These are phyloP conservation scores for Coemansia sp. DNA, from an alignment of 192 early-diverging fungal species.

Conservation along the genomic window DNA sequence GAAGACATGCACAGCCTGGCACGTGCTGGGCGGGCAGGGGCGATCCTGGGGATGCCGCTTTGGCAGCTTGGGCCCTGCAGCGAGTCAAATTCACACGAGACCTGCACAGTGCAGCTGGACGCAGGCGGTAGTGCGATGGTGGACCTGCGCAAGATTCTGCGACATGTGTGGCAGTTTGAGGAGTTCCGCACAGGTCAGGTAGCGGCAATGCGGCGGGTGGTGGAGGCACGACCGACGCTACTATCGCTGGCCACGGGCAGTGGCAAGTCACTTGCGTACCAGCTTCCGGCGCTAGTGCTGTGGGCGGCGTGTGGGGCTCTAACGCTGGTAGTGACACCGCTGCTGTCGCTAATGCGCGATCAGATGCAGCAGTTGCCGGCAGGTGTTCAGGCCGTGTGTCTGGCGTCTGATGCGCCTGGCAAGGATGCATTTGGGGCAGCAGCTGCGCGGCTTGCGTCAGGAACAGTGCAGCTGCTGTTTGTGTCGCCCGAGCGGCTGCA, in stretches of 20 bases:
- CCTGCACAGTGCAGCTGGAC: background rate
- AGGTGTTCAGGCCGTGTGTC: constrained; percentile 60
- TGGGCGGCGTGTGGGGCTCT: constrained; percentile 39
- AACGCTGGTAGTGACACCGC: constrained; percentile 77
- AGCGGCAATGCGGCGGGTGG: constrained; percentile 50
- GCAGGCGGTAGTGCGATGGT: constrained; percentile 10
- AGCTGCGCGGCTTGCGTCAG: constrained; percentile 44
- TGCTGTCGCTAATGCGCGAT: constrained; percentile 83
- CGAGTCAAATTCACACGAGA: constrained; percentile 1
- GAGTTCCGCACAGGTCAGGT: constrained; percentile 52
- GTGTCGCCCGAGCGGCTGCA: constrained; percentile 72
- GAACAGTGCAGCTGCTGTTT: constrained; percentile 67
- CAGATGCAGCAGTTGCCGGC: constrained; percentile 69
- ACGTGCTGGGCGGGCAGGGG: background rate
- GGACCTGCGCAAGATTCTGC: constrained; percentile 52
- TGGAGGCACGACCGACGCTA: constrained; percentile 52
- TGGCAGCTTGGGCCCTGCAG: background rate
- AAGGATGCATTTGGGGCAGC: constrained; percentile 16
- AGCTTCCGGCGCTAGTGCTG: constrained; percentile 70
- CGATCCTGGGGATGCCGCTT: constrained; percentile 6
- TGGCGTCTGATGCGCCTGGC: constrained; percentile 54
- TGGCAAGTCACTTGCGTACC: constrained; percentile 80
- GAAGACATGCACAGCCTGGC: background rate
- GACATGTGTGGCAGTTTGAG: constrained; percentile 50
- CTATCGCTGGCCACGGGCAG: constrained; percentile 60